Percentiles rank a stretch among this genome's conserved stretches.
Conservation (phyloP, 331 rosid species). For the Rosa hybrid region DNA sequence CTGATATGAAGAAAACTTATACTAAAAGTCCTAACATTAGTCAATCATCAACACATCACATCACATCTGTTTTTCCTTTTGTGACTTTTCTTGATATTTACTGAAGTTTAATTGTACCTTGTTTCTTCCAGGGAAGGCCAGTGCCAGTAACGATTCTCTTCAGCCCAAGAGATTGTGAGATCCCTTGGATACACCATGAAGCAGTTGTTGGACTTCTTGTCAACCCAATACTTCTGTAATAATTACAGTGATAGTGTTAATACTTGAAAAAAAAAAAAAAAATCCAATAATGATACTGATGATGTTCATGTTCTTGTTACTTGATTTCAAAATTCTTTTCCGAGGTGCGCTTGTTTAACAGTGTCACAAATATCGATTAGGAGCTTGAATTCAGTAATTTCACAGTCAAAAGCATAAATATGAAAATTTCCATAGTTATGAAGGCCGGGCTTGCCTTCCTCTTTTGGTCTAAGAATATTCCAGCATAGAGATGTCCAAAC, state of each 20-base stretch:
- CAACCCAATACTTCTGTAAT: constrained; percentile 65
- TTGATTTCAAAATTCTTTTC: neutral
- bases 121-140: constrained; percentile 48
- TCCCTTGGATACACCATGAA: constrained; percentile 69
- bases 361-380: neutral
- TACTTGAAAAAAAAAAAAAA: too few relatives aligned
- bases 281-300: neutral
- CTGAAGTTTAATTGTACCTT: constrained; percentile 34
- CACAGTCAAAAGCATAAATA: neutral
- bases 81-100: neutral
- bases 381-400: neutral
- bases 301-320: neutral
- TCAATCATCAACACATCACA: neutral
- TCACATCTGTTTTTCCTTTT: neutral
- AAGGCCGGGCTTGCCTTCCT: constrained; percentile 49
- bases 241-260: neutral
- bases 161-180: constrained; percentile 62
- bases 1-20: neutral
- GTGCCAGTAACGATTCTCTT: constrained; percentile 46
- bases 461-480: constrained; percentile 43
- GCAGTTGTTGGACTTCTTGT: constrained; percentile 49
- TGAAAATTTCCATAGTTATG: neutral
- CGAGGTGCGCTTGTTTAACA: neutral
- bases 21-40: neutral
- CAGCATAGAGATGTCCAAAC: constrained; percentile 37